Conservation (phyloP, 371 early-diverging fungal genomes). For the Batkoa obscura region DNA sequence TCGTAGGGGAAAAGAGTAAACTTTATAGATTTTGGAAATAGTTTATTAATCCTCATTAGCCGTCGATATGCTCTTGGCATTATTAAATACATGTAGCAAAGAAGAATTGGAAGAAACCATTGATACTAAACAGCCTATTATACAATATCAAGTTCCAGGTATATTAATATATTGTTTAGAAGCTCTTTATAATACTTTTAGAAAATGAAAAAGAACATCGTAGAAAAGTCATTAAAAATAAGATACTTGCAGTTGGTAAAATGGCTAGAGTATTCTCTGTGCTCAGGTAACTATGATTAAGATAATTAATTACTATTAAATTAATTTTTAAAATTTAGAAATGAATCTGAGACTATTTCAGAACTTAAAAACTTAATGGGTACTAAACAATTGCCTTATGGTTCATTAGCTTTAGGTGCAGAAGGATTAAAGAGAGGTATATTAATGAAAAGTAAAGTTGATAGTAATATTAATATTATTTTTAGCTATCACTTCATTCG, state of each 20-base stretch:
- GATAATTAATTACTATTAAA: not conserved
- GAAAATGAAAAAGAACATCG: slow-evolving; percentile 34
- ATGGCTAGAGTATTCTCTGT: slow-evolving; percentile 75
- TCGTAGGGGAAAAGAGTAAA: slow-evolving; percentile 93
- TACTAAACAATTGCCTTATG: slow-evolving; percentile 54
- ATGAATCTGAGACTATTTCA: slow-evolving; percentile 73
- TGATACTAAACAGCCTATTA: not conserved
- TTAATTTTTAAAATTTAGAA: slow-evolving; percentile 12
- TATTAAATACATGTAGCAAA: slow-evolving; percentile 76
- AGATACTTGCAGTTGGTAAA: slow-evolving; percentile 81
- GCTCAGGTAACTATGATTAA: slow-evolving; percentile 27
- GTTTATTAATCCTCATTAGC: slow-evolving; percentile 21
- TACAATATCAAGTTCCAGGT: not conserved
- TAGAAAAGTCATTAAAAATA: slow-evolving; percentile 58
- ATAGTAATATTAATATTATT: not conserved
- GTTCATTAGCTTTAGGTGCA: slow-evolving; percentile 68
- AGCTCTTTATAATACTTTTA: not conserved
- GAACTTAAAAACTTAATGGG: slow-evolving; percentile 82
- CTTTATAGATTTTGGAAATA: not conserved
- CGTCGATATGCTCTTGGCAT: slow-evolving; percentile 83
- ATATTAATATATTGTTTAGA: not conserved
- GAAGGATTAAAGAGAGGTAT: slow-evolving; percentile 70
- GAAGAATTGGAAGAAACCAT: slow-evolving; percentile 39
- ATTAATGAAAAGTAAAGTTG: not conserved
- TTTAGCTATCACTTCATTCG: slow-evolving; percentile 66